Evolutionary conservation across 176 grass and related monocot genomes (phyloP), one percentile per base, ranked within the genome.

Genomic region (Saccharum spontaneum): DNA sequence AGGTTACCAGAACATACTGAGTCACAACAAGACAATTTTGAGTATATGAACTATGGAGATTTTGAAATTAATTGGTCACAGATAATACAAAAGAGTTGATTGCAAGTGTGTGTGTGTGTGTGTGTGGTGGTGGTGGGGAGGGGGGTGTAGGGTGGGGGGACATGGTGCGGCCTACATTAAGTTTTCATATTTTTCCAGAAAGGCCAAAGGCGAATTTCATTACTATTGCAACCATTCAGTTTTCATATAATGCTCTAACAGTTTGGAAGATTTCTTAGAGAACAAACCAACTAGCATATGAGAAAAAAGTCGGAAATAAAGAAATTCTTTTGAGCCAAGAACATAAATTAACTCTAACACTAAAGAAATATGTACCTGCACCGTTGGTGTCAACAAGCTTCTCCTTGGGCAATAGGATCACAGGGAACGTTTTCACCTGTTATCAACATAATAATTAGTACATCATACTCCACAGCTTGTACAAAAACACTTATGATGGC

Each of bases 351-450:
- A 87, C 11, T 31, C 30, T 23, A 57, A 79, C 30, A 46, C 8
- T 13, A 52, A 34, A 87, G 50, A 45, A 83, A 77, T 17, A 65
- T 60, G 6, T 99, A 99, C 97, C 97, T 79, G 97, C 97, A 3
- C 94, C 90, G 65, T 99, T 99, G 62, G 97, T 99, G 81, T 99
- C 97, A 55, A 99, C 90, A 52, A 99, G 94, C 88, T 99, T 99
- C 88, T 99, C 97, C 88, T 96, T 91, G 39, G 97, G 94, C 86
- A 99, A 89, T 17, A 92, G 75, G 66, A 96, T 89, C 67, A 99
- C 97, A 75, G 97, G 91, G 84, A 94, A 99, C n/a, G 81, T 91
- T 38, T 79, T 97, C 40, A 89, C 92, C 97, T 99, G 73, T 82
- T 75, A 71, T 37, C 22, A 87, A 70, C 30, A 75, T 5, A 71